These are phyloP conservation scores for Schwanniomyces vanrijiae DNA, from an alignment of 805 yeast genomes.

Conservation along the genomic window DNA sequence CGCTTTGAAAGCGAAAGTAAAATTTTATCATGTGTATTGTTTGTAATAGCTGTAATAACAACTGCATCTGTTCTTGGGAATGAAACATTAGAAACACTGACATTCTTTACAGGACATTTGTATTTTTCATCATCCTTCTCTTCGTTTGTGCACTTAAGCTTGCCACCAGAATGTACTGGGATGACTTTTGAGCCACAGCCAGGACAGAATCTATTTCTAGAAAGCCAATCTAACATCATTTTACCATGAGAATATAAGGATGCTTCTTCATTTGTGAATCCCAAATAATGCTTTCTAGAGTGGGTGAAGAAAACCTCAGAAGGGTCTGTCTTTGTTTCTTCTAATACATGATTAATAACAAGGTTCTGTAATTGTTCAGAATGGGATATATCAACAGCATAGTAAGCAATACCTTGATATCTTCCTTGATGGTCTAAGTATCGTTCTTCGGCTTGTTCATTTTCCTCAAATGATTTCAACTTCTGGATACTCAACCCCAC, in stretches of 20 bases:
- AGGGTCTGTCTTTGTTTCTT: constrained; percentile 10
- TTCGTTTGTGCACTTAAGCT: constrained; percentile 47
- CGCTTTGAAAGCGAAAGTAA: constrained; percentile 72
- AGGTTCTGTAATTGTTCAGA: constrained; percentile 40
- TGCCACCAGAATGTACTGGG: constrained; percentile 69
- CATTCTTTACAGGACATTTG: constrained; percentile 38
- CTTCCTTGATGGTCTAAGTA: constrained; percentile 45
- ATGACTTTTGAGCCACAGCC: constrained; percentile 74
- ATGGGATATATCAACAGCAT: constrained; percentile 57
- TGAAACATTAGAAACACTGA: constrained; percentile 67
- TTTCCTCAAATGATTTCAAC: constrained; percentile 25
- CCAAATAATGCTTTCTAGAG: constrained; percentile 36
- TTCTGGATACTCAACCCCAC: constrained; percentile 36
- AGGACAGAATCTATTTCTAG: constrained; percentile 73
- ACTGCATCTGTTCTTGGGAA: constrained; percentile 95
- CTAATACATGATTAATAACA: constrained; percentile 26
- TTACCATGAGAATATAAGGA: constrained; percentile 77
- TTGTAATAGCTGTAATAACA: constrained; percentile 76
- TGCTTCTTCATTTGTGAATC: constrained; percentile 47
- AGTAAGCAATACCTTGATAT: constrained; percentile 63
- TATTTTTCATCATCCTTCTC: constrained; percentile 12
- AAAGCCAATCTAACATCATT: constrained; percentile 84
- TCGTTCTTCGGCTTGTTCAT: constrained; percentile 20
- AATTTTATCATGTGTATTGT: constrained; percentile 56
- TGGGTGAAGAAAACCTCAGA: constrained; percentile 27